Evolutionary conservation across 768 basidiomycete species (phyloP).

Genomic region (Serendipita sp.): DNA sequence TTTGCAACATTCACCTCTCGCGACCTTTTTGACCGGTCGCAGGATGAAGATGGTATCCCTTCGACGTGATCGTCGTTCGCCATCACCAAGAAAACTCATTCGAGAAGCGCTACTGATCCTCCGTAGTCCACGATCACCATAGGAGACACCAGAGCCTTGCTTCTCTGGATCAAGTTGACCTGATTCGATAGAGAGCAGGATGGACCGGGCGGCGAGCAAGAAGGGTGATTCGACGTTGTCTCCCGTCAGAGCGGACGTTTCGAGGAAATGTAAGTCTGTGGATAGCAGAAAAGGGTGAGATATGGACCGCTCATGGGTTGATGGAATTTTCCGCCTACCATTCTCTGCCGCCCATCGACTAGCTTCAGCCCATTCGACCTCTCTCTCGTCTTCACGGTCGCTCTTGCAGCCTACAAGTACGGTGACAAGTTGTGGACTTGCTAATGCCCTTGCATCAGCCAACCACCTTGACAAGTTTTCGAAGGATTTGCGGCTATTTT

Average conservation of each 20-base stretch:
- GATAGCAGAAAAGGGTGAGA: conserved; percentile 5
- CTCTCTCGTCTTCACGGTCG: conserved; percentile 83
- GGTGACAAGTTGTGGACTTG: conserved; percentile 76
- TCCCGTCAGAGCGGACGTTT: conserved; percentile 80
- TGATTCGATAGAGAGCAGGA: conserved; percentile 79
- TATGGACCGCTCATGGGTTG: not conserved
- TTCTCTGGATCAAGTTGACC: conserved; percentile 85
- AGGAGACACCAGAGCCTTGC: conserved; percentile 87
- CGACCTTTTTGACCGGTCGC: conserved; percentile 1
- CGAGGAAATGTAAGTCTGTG: conserved; percentile 81
- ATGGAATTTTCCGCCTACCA: conserved; percentile 29
- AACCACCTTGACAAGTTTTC: conserved; percentile 74
- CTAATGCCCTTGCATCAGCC: conserved; percentile 81
- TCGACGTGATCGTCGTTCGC: not conserved
- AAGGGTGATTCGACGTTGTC: conserved; percentile 94
- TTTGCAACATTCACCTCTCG: conserved; percentile 1
- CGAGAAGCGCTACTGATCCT: conserved; percentile 84
- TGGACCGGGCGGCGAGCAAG: conserved; percentile 61
- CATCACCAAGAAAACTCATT: conserved; percentile 39
- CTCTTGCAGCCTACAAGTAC: conserved; percentile 92
- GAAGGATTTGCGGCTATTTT: conserved; percentile 69
- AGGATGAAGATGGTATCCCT: not conserved
- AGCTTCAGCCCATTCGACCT: conserved; percentile 92
- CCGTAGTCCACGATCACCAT: conserved; percentile 83
- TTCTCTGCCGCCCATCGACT: conserved; percentile 93